These are phyloP conservation scores for Globisporangium lucens DNA, from an alignment of 352 stramenopile genomes.

Conservation along the genomic window DNA sequence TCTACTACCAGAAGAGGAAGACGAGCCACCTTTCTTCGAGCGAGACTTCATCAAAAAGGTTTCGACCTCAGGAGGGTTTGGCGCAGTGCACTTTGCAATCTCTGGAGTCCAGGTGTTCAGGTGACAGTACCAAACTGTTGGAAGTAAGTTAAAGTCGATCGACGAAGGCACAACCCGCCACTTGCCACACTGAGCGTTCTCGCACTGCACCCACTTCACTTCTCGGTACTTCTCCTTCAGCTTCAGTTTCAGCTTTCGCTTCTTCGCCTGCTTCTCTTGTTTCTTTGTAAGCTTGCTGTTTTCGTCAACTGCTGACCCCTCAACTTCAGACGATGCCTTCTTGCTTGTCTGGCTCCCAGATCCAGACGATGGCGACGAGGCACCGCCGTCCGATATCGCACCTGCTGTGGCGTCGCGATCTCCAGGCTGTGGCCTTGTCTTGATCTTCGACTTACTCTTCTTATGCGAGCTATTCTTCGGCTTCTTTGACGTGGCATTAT, in stretches of 20 bases:
- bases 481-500: conserved; percentile 15
- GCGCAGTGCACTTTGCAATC: conserved; percentile 60
- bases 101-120: conserved; percentile 79
- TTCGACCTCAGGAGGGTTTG: conserved; percentile 74
- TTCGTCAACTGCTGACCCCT: background rate
- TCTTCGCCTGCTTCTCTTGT: conserved; percentile 71
- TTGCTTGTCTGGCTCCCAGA: conserved; percentile 28
- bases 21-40: conserved; percentile 42
- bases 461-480: conserved; percentile 9
- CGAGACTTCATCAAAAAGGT: conserved; percentile 59
- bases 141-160: conserved; percentile 89
- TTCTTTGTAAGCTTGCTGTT: conserved; percentile 39
- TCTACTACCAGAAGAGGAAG: conserved; percentile 18
- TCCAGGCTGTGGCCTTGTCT: conserved; percentile 21
- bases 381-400: conserved; percentile 24
- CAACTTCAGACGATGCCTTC: conserved; percentile 9
- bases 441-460: conserved; percentile 23
- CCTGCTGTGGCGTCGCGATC: conserved; percentile 7
- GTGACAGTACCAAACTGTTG: conserved; percentile 87
- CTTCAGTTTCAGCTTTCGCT: conserved; percentile 68
- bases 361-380: conserved; percentile 36
- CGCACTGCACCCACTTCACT: conserved; percentile 95
- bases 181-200: conserved; percentile 91
- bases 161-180: conserved; percentile 92
- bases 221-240: conserved; percentile 83